These are phyloP conservation scores for Themeda triandra DNA, from an alignment of 176 grass and related monocot genomes.

Conservation along the genomic window DNA sequence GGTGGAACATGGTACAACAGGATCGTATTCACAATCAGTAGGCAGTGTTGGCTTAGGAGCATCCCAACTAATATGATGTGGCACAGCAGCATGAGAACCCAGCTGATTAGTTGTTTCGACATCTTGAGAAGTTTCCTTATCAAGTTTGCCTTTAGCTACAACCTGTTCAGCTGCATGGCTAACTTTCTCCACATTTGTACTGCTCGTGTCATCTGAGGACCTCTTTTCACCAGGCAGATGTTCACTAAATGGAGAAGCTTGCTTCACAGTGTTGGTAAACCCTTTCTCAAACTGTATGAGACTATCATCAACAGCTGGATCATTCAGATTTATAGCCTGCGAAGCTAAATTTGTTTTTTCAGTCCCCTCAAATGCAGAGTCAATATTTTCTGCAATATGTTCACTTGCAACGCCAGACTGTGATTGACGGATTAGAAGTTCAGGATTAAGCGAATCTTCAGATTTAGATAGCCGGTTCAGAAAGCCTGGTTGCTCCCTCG, in stretches of 20 bases:
- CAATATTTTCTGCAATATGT: slow-evolving; percentile 50
- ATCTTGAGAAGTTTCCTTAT: slow-evolving; percentile 36
- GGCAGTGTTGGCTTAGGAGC: slow-evolving; percentile 14
- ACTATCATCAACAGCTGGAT: slow-evolving; percentile 44
- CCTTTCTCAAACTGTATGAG: slow-evolving; percentile 61
- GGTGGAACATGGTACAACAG: slow-evolving; percentile 20
- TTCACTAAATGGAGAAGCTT: slow-evolving; percentile 33
- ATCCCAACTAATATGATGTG: slow-evolving; percentile 43
- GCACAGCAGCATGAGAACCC: slow-evolving; percentile 30
- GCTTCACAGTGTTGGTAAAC: slow-evolving; percentile 17
- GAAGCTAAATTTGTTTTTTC: slow-evolving; percentile 45
- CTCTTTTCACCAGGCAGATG: slow-evolving; percentile 40
- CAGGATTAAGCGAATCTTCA: slow-evolving; percentile 73
- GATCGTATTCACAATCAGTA: slow-evolving; percentile 34
- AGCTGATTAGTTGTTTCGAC: slow-evolving; percentile 30
- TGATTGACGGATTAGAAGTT: slow-evolving; percentile 70
- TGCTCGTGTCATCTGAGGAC: slow-evolving; percentile 33
- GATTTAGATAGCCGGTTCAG: slow-evolving; percentile 83
- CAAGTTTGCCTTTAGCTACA: slow-evolving; percentile 37
- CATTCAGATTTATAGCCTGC: slow-evolving; percentile 28
- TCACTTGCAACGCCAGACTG: slow-evolving; percentile 50
- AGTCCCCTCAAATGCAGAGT: slow-evolving; percentile 41
- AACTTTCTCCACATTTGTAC: slow-evolving; percentile 34
- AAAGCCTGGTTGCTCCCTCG: slow-evolving; percentile 62
- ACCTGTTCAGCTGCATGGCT: slow-evolving; percentile 30